Conservation (phyloP, 2,329 filamentous ascomycete species). For the Hypoxylon sp. region DNA sequence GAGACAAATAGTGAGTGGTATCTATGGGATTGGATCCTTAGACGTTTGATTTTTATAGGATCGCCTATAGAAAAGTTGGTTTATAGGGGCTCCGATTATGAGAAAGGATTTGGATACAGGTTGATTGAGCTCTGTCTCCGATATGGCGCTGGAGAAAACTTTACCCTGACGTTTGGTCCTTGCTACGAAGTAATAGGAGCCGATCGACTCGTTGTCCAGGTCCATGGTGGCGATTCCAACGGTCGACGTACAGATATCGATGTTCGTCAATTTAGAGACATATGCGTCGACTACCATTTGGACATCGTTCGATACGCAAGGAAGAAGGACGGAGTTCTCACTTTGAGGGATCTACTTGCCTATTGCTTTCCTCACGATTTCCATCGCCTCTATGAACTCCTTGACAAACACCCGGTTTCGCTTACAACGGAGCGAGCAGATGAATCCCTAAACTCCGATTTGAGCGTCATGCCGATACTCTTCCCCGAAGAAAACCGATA, state of each 20-base stretch:
- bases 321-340: constrained; percentile 20
- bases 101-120: constrained; percentile 4
- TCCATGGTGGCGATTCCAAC: background rate
- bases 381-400: constrained; percentile 11
- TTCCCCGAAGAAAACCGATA: constrained; percentile 24
- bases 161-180: constrained; percentile 16
- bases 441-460: background rate
- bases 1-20: background rate
- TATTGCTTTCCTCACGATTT: constrained; percentile 34
- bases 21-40: constrained; percentile 22
- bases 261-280: background rate
- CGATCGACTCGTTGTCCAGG: constrained; percentile 17
- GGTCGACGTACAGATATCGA: background rate
- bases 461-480: constrained; percentile 11
- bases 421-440: background rate
- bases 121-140: constrained; percentile 23
- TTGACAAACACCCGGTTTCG: constrained; percentile 9
- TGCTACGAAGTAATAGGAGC: constrained; percentile 23
- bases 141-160: constrained; percentile 17
- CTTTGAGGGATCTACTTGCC: constrained; percentile 25
- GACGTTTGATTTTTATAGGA: background rate
- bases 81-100: background rate
- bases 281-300: constrained; percentile 25
- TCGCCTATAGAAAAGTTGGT: too few relatives aligned
- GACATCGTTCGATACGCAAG: constrained; percentile 36